These are phyloP conservation scores for Magnaporthiopsis rhizophila DNA, from an alignment of 2,329 filamentous ascomycete species.

Conservation along the genomic window DNA sequence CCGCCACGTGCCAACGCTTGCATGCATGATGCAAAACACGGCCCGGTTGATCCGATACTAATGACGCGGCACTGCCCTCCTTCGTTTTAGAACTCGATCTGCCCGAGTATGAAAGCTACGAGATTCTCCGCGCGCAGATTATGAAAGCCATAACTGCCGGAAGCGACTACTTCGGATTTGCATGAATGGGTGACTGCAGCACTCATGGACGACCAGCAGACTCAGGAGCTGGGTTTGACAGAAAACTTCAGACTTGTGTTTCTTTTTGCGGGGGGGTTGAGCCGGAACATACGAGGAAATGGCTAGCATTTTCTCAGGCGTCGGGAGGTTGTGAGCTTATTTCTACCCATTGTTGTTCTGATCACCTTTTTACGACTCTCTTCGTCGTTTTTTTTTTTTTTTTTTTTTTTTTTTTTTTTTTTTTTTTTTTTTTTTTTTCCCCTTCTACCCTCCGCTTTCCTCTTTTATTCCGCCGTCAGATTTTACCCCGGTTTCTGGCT, in stretches of 20 bases:
- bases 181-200: slow-evolving; percentile 41
- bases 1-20: neutral
- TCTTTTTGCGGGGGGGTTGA: too few relatives aligned
- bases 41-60: slow-evolving; percentile 7
- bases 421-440: neutral
- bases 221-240: neutral
- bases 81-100: slow-evolving; percentile 74
- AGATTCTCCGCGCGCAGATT: slow-evolving; percentile 75
- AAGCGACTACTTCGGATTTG: slow-evolving; percentile 96
- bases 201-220: neutral
- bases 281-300: neutral
- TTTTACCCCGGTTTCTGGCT: too few relatives aligned
- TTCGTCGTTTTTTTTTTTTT: neutral
- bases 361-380: neutral
- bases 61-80: slow-evolving; percentile 24
- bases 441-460: neutral
- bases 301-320: neutral
- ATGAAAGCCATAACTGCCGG: slow-evolving; percentile 97
- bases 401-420: neutral
- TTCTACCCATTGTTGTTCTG: neutral
- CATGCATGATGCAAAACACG: slow-evolving; percentile 2
- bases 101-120: slow-evolving; percentile 96
- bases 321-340: neutral
- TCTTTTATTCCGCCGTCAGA: neutral
- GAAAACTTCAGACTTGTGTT: neutral